phyloP scores from a whole-genome alignment of 805 yeast species.

The Yamadazyma tumulicola region DNA sequence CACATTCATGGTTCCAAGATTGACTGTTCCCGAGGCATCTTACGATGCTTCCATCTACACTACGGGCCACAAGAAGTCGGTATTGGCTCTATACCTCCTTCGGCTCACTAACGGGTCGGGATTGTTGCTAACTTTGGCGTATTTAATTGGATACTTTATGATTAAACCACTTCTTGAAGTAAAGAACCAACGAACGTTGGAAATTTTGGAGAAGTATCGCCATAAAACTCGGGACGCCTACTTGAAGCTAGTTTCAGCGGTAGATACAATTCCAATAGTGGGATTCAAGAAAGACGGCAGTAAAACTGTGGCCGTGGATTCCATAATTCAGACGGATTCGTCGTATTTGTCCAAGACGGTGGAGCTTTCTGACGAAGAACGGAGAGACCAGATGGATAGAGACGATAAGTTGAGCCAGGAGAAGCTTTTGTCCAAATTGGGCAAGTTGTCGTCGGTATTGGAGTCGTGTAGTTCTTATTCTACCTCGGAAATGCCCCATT shows the following conservation, averaged over 20 bases:
- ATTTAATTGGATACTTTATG: slow-evolving; percentile 29
- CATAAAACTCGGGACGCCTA: slow-evolving; percentile 33
- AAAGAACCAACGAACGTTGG: slow-evolving; percentile 26
- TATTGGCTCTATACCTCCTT: slow-evolving; percentile 23
- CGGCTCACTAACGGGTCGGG: slow-evolving; percentile 35
- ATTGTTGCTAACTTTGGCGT: slow-evolving; percentile 22
- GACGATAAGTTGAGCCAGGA: slow-evolving; percentile 25
- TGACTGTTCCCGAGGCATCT: slow-evolving; percentile 41
- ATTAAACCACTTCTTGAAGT: slow-evolving; percentile 34
- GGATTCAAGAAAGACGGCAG: slow-evolving; percentile 21
- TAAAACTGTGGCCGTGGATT: slow-evolving; percentile 31
- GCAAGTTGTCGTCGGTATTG: slow-evolving; percentile 19
- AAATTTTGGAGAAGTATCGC: slow-evolving; percentile 31
- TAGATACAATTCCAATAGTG: slow-evolving; percentile 38
- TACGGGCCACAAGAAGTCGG: slow-evolving; percentile 18
- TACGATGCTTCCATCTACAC: slow-evolving; percentile 29
- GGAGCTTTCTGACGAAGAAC: slow-evolving; percentile 11
- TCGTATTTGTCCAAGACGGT: slow-evolving; percentile 15
- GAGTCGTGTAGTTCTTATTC: slow-evolving; percentile 24
- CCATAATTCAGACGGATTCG: slow-evolving; percentile 35
- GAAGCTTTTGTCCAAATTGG: slow-evolving; percentile 21
- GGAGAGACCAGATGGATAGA: slow-evolving; percentile 15
- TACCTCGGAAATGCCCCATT: slow-evolving; percentile 30
- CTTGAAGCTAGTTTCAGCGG: slow-evolving; percentile 29
- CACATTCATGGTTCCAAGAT: slow-evolving; percentile 21